Evolutionary conservation across 768 basidiomycete genomes (phyloP).

Genomic region (Auricularia cornea): DNA sequence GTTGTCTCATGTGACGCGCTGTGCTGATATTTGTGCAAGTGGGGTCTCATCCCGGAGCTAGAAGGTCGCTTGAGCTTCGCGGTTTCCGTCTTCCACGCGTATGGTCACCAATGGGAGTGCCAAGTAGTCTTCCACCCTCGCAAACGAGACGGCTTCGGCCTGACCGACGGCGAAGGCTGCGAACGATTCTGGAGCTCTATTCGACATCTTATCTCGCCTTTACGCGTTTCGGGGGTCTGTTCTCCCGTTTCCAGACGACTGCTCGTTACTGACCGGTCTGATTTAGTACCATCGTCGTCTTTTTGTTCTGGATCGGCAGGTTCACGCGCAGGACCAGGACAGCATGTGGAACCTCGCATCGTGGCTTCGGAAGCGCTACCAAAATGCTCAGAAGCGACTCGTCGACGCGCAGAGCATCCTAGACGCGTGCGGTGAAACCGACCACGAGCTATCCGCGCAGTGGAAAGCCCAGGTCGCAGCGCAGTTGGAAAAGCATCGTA

Average conservation of each 20-base stretch:
- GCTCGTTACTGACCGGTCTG: neutral
- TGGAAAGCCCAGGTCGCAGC: neutral
- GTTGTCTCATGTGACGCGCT: neutral
- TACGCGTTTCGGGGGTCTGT: slow-evolving; percentile 6
- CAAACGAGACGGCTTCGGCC: slow-evolving; percentile 1
- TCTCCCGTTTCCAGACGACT: neutral
- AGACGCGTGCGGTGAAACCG: neutral
- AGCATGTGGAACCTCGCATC: neutral
- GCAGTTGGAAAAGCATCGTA: neutral
- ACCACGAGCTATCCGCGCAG: neutral
- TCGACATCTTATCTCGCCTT: neutral
- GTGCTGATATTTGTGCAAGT: neutral
- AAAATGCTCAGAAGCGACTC: neutral
- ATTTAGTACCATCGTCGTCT: neutral
- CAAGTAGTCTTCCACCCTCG: slow-evolving; percentile 3
- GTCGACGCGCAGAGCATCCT: neutral
- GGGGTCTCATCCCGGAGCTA: slow-evolving; percentile 8
- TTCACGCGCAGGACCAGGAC: neutral
- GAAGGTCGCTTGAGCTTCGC: slow-evolving; percentile 19
- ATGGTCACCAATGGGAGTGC: slow-evolving; percentile 5
- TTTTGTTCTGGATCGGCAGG: neutral
- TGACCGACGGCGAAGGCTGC: slow-evolving; percentile 7
- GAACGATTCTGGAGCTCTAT: slow-evolving; percentile 8
- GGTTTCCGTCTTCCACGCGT: slow-evolving; percentile 28
- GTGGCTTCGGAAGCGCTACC: neutral